Evolutionary conservation across 257 asterid genomes (phyloP).

Genomic region (Mentha longifolia): DNA sequence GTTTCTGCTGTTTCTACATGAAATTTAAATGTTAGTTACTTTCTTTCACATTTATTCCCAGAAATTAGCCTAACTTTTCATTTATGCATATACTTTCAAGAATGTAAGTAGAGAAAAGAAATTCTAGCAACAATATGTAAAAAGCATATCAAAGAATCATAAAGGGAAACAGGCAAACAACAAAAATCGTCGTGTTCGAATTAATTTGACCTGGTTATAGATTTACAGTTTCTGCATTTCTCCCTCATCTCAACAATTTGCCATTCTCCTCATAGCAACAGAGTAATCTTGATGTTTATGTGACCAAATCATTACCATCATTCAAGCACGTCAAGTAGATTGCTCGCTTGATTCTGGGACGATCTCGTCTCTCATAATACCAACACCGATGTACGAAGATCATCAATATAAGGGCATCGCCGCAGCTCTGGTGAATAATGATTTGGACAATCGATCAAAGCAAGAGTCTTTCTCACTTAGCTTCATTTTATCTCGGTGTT

Average conservation of each 20-base stretch:
- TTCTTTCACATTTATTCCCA: background rate
- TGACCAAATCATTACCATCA: slow-evolving; percentile 12
- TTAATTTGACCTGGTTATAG: slow-evolving; percentile 7
- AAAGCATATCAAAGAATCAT: slow-evolving; percentile 1
- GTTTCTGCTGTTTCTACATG: background rate
- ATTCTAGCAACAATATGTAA: background rate
- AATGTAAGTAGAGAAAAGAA: background rate
- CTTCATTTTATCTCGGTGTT: slow-evolving; percentile 34
- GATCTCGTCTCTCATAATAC: slow-evolving; percentile 18
- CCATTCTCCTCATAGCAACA: slow-evolving; percentile 14
- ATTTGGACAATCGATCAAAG: background rate
- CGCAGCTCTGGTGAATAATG: slow-evolving; percentile 4
- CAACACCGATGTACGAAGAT: background rate
- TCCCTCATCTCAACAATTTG: slow-evolving; percentile 8
- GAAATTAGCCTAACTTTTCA: background rate
- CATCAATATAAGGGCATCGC: background rate
- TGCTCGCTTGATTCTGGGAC: background rate
- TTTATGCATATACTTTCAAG: background rate
- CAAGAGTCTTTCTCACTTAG: slow-evolving; percentile 12
- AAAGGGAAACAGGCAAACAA: background rate
- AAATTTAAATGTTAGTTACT: background rate
- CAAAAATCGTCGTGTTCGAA: slow-evolving; percentile 7
- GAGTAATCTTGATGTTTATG: background rate
- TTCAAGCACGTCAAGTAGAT: background rate
- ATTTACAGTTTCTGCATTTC: slow-evolving; percentile 28